Conservation (phyloP, 345 rosid species). For the Eutrema yunnanense region DNA sequence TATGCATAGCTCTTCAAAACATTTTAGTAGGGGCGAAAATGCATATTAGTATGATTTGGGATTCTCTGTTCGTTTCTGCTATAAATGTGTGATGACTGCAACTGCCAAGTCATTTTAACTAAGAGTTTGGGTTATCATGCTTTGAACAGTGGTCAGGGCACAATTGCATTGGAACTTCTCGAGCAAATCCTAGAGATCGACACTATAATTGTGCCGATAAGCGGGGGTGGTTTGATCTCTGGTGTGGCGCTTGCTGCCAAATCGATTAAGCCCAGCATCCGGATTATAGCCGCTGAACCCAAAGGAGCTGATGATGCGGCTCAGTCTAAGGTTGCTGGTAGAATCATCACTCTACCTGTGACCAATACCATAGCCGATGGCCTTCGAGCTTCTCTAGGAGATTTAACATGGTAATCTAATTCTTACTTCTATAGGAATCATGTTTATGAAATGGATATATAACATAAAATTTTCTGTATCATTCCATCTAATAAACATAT, state of each 20-base stretch:
- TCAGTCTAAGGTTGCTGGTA: conserved; percentile 76
- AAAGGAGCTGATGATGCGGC: conserved; percentile 89
- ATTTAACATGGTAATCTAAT: conserved; percentile 62
- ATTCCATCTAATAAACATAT: background rate
- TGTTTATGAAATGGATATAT: background rate
- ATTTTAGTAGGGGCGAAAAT: too few relatives aligned
- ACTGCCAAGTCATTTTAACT: background rate
- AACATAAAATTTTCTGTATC: background rate
- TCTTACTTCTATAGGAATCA: background rate
- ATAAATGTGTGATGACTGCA: background rate
- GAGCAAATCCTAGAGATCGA: conserved; percentile 70
- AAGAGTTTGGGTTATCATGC: background rate
- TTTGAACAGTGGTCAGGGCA: conserved; percentile 80
- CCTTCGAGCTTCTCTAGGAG: conserved; percentile 80
- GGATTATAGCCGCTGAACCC: conserved; percentile 80
- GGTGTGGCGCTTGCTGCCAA: conserved; percentile 95
- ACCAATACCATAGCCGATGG: conserved; percentile 84
- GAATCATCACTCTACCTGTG: conserved; percentile 53
- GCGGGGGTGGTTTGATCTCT: conserved; percentile 87
- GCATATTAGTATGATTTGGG: background rate
- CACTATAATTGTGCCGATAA: conserved; percentile 73
- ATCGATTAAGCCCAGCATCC: conserved; percentile 71
- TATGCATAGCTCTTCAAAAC: background rate
- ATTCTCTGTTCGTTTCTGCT: background rate
- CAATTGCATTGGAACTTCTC: conserved; percentile 70